Conservation (phyloP, 2,329 filamentous ascomycete genomes). For the Xylariaceae sp. region DNA sequence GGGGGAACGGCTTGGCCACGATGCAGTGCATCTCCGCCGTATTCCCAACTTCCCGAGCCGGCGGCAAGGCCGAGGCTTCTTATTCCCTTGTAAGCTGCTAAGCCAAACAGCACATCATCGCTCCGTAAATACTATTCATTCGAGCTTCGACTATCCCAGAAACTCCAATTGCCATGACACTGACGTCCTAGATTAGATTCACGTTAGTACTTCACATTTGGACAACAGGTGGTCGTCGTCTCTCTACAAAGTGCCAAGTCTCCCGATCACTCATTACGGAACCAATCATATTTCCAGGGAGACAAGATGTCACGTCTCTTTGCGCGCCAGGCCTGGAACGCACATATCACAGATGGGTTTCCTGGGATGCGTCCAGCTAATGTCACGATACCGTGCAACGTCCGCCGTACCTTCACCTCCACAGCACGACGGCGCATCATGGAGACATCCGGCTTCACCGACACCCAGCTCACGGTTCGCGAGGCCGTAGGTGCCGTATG, state of each 20-base stretch:
- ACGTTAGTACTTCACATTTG: no score
- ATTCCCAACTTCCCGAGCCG: slow-evolving; percentile 2
- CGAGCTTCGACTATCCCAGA: no score
- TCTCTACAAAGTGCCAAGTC: no score
- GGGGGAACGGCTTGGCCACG: slow-evolving; percentile 1
- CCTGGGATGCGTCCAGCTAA: not conserved
- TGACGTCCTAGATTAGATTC: no score
- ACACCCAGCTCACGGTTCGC: slow-evolving; percentile 68
- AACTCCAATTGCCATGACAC: no score
- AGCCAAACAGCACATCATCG: no score
- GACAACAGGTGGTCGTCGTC: no score
- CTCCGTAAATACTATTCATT: no score
- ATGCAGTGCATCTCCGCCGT: slow-evolving; percentile 3
- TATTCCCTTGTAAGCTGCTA: not conserved
- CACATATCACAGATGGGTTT: not conserved
- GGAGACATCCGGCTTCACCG: slow-evolving; percentile 68
- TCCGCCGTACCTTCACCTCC: slow-evolving; percentile 29
- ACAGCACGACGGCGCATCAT: slow-evolving; percentile 47
- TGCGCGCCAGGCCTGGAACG: slow-evolving; percentile 2
- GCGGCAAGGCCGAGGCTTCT: not conserved
- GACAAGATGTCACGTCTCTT: slow-evolving; percentile 9
- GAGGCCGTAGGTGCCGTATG: slow-evolving; percentile 68
- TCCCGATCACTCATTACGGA: no score
- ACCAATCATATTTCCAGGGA: no score
- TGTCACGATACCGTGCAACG: no score